Percentiles rank a stretch among this genome's conserved stretches.
These are phyloP conservation scores for Mallotus nudiflorus DNA, from an alignment of 345 rosid species.

Conservation along the genomic window DNA sequence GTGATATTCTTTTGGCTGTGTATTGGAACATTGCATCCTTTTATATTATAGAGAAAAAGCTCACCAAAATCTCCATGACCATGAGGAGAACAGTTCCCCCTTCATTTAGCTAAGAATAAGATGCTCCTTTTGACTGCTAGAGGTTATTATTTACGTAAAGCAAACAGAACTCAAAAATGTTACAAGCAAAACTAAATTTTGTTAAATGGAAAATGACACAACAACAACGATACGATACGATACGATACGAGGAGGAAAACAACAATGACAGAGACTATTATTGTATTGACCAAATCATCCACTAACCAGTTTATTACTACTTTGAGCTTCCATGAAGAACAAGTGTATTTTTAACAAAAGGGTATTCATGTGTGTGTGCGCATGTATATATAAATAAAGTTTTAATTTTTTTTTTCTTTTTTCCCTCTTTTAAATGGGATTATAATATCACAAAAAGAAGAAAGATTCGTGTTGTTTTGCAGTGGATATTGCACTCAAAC, in stretches of 20 bases:
- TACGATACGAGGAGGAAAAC: slow-evolving; percentile 7
- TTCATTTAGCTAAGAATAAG: too few species aligned
- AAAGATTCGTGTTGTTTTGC: too few species aligned
- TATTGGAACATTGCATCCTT: background rate
- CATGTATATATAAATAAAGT: too few species aligned
- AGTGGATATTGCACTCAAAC: too few species aligned
- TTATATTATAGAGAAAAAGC: background rate
- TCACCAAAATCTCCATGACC: background rate
- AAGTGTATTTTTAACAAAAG: too few species aligned
- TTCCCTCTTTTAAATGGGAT: too few species aligned
- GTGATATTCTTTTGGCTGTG: background rate
- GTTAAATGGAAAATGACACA: slow-evolving; percentile 5
- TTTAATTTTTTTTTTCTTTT: too few species aligned
- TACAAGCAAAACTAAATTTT: background rate
- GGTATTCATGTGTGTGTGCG: too few species aligned
- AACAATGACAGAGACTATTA: slow-evolving; percentile 11
- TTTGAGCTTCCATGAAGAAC: background rate
- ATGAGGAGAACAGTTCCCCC: background rate
- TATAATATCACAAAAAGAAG: too few species aligned
- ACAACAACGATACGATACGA: background rate
- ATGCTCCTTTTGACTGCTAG: background rate
- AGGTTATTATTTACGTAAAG: slow-evolving; percentile 2
- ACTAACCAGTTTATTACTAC: background rate
- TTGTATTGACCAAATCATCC: slow-evolving; percentile 9
- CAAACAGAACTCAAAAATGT: background rate